A percentile compares a stretch with the other conserved stretches of the same genome.
Evolutionary conservation across 306 rosid species (phyloP).

Genomic region (Trifolium repens): DNA sequence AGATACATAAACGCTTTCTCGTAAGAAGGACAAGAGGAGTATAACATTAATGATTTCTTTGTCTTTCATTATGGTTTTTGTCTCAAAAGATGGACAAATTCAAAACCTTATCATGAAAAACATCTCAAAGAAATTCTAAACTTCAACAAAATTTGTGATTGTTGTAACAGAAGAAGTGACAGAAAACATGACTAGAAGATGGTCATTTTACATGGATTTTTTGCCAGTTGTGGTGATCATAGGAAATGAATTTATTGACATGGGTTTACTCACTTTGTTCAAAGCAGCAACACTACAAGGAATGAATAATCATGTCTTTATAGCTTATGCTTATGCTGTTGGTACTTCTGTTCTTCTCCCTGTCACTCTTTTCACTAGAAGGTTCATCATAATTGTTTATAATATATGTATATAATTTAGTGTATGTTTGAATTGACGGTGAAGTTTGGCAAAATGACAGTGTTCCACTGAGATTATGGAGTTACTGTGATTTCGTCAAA

Average conservation of each 20-base stretch:
- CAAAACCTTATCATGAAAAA: too few relatives aligned
- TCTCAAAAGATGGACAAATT: too few relatives aligned
- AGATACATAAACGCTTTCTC: too few relatives aligned
- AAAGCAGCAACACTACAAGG: constrained; percentile 81
- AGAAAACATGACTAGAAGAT: constrained; percentile 42
- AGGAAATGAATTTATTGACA: constrained; percentile 66
- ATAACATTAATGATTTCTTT: too few relatives aligned
- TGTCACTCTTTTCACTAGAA: constrained; percentile 54
- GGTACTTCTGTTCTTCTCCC: constrained; percentile 76
- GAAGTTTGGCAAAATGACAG: neutral
- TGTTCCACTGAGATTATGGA: neutral
- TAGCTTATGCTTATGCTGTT: constrained; percentile 78
- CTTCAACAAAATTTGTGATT: neutral
- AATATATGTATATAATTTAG: neutral
- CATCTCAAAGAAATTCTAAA: neutral
- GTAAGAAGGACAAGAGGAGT: too few relatives aligned
- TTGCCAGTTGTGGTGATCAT: constrained; percentile 69
- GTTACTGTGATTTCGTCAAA: neutral
- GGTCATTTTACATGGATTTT: constrained; percentile 50
- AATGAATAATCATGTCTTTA: constrained; percentile 83
- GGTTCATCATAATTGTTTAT: constrained; percentile 32
- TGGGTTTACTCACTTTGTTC: constrained; percentile 73
- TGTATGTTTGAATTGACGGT: neutral
- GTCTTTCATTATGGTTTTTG: too few relatives aligned
- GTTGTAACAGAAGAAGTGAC: neutral